phyloP scores from a whole-genome alignment of 495 filamentous ascomycete species.

The Penicillium manginii region DNA sequence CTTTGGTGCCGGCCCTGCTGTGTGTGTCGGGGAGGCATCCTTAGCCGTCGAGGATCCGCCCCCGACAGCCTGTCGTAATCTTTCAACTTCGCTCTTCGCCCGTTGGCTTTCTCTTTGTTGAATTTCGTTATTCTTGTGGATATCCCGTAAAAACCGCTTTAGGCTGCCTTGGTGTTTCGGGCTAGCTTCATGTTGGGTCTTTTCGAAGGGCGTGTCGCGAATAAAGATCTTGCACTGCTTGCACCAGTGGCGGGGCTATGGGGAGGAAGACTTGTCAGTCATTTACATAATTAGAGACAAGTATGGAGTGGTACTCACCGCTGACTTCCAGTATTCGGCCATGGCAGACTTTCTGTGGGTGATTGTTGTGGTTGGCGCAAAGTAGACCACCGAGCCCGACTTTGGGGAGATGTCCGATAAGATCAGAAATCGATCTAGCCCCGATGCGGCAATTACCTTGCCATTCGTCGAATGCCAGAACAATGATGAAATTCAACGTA shows the following conservation, averaged over 20 bases:
- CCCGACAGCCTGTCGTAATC: slow-evolving; percentile 77
- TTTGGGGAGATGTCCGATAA: slow-evolving; percentile 2
- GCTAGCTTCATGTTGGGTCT: slow-evolving; percentile 87
- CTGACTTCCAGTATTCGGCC: slow-evolving; percentile 99
- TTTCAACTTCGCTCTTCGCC: slow-evolving; percentile 83
- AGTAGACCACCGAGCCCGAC: slow-evolving; percentile 6
- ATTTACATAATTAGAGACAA: neutral
- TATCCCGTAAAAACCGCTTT: slow-evolving; percentile 86
- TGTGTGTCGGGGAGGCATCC: slow-evolving; percentile 24
- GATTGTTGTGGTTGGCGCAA: slow-evolving; percentile 4
- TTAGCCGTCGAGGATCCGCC: slow-evolving; percentile 36
- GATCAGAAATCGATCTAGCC: slow-evolving; percentile 20
- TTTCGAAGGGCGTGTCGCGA: slow-evolving; percentile 88
- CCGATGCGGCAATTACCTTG: slow-evolving; percentile 14
- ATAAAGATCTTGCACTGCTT: slow-evolving; percentile 94
- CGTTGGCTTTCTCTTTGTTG: slow-evolving; percentile 76
- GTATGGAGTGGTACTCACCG: slow-evolving; percentile 48
- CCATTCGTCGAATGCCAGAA: too few species aligned
- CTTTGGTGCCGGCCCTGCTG: slow-evolving; percentile 26
- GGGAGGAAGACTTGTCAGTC: slow-evolving; percentile 4
- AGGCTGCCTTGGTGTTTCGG: slow-evolving; percentile 84
- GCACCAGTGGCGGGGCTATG: slow-evolving; percentile 89
- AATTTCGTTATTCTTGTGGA: slow-evolving; percentile 79
- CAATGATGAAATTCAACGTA: too few species aligned
- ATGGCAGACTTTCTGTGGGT: slow-evolving; percentile 47